phyloP scores from a whole-genome alignment of 2,329 filamentous ascomycete species.

The Epichloe uncinata region DNA sequence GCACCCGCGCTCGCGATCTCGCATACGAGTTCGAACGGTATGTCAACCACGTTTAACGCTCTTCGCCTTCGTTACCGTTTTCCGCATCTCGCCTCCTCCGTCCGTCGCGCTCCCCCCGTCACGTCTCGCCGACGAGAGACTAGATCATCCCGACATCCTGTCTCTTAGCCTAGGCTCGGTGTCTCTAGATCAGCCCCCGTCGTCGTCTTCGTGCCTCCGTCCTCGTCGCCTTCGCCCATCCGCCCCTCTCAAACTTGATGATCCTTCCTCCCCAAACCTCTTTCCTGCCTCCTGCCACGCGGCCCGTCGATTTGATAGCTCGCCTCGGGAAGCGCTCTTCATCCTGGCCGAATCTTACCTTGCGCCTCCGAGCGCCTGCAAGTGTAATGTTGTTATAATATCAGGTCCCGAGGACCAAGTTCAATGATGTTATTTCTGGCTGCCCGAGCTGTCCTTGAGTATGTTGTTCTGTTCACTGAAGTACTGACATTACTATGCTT shows the following conservation, averaged over 20 bases:
- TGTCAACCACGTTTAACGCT: constrained; percentile 46
- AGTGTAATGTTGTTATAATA: constrained; percentile 7
- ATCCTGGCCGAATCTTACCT: constrained; percentile 13
- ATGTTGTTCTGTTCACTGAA: constrained; percentile 2
- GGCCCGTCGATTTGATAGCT: constrained; percentile 16
- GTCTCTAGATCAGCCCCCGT: constrained; percentile 7
- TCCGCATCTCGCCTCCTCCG: constrained; percentile 26
- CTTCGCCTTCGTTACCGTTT: constrained; percentile 25
- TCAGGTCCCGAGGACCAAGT: constrained; percentile 4
- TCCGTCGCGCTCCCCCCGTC: constrained; percentile 23
- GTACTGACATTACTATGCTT: constrained; percentile 19
- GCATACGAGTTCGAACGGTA: constrained; percentile 99
- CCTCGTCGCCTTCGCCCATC: constrained; percentile 5
- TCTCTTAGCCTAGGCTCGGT: constrained; percentile 12
- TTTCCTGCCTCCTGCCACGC: constrained; percentile 10
- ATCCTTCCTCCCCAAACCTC: constrained; percentile 6
- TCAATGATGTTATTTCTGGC: neutral
- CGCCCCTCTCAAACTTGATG: constrained; percentile 1
- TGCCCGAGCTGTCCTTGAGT: neutral
- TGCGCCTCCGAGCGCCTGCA: constrained; percentile 10
- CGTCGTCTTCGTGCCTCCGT: constrained; percentile 13
- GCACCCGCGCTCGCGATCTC: constrained; percentile 95
- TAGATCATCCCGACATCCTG: constrained; percentile 11
- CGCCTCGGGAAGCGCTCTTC: constrained; percentile 15
- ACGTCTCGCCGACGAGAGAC: constrained; percentile 21